Conservation (phyloP, 352 stramenopile genomes). For the Chrysophaeum taylorii region DNA sequence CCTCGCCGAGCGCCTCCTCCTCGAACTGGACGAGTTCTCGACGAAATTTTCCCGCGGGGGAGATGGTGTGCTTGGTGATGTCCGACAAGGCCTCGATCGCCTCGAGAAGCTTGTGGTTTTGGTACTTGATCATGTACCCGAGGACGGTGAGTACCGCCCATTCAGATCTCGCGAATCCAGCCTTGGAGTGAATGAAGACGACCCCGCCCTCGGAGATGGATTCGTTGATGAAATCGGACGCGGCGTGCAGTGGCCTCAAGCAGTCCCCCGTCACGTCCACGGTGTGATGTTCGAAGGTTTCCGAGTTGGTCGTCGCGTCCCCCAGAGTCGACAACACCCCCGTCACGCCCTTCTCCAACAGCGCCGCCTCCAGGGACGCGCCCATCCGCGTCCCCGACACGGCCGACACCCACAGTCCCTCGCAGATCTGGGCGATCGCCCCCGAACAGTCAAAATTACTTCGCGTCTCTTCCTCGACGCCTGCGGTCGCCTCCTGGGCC, state of each 20-base stretch:
- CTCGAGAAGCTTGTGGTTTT: background rate
- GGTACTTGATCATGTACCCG: slow-evolving; percentile 13
- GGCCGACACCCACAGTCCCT: slow-evolving; percentile 7
- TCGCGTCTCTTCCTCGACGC: no score
- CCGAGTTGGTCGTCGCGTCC: background rate
- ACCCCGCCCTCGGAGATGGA: background rate
- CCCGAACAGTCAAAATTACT: slow-evolving; percentile 2
- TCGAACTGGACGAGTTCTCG: background rate
- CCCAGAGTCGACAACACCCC: background rate
- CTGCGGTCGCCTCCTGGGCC: no score
- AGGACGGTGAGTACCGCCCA: slow-evolving; percentile 7
- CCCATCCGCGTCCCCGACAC: slow-evolving; percentile 7
- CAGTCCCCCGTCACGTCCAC: background rate
- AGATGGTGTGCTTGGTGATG: slow-evolving; percentile 1
- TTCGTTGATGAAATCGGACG: slow-evolving; percentile 13
- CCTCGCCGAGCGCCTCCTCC: slow-evolving; percentile 11
- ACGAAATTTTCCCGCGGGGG: background rate
- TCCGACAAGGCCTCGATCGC: background rate
- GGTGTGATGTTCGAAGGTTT: background rate
- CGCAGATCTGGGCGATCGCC: slow-evolving; percentile 2
- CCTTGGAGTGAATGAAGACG: slow-evolving; percentile 7
- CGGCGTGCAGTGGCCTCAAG: background rate
- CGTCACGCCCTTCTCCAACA: slow-evolving; percentile 7
- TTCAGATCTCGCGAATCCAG: background rate
- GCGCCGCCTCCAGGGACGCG: slow-evolving; percentile 3